These are phyloP conservation scores for Penicillium hesseltinei DNA, from an alignment of 2,329 filamentous ascomycete genomes.

Conservation along the genomic window DNA sequence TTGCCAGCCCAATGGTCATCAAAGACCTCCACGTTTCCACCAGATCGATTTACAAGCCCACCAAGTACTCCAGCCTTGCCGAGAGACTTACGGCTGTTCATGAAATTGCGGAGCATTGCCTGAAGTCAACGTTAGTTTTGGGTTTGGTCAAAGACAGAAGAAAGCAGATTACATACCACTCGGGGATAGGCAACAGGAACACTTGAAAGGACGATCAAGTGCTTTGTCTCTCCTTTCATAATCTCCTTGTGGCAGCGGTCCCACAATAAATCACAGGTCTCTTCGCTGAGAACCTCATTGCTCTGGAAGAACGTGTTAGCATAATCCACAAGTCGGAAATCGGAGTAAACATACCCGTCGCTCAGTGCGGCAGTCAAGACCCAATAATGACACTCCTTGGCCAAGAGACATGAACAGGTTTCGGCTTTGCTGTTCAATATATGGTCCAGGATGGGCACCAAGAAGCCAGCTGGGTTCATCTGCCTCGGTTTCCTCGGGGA, in stretches of 20 bases:
- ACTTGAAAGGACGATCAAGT: slow-evolving; percentile 82
- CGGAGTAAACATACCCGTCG: slow-evolving; percentile 58
- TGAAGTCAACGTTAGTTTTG: slow-evolving; percentile 48
- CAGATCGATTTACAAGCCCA: slow-evolving; percentile 79
- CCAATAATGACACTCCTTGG: slow-evolving; percentile 74
- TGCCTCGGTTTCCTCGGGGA: slow-evolving; percentile 73
- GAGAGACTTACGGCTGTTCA: slow-evolving; percentile 86
- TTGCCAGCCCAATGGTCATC: slow-evolving; percentile 98
- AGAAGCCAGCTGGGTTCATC: slow-evolving; percentile 91
- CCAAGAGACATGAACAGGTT: slow-evolving; percentile 85
- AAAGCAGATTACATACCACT: slow-evolving; percentile 54
- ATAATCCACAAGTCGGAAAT: background rate
- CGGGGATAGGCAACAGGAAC: slow-evolving; percentile 81
- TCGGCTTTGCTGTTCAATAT: slow-evolving; percentile 81
- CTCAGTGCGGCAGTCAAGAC: slow-evolving; percentile 88
- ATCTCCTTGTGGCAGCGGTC: slow-evolving; percentile 82
- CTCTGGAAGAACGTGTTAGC: slow-evolving; percentile 44
- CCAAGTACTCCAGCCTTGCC: slow-evolving; percentile 79
- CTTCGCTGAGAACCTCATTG: slow-evolving; percentile 73
- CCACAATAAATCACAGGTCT: slow-evolving; percentile 83
- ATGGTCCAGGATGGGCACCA: slow-evolving; percentile 76
- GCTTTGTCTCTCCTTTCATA: slow-evolving; percentile 77
- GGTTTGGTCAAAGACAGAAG: background rate
- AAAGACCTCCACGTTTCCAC: slow-evolving; percentile 85
- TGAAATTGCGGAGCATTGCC: slow-evolving; percentile 64